Base-by-base conservation (phyloP, 306 rosid species). In the Senna tora region DNA sequence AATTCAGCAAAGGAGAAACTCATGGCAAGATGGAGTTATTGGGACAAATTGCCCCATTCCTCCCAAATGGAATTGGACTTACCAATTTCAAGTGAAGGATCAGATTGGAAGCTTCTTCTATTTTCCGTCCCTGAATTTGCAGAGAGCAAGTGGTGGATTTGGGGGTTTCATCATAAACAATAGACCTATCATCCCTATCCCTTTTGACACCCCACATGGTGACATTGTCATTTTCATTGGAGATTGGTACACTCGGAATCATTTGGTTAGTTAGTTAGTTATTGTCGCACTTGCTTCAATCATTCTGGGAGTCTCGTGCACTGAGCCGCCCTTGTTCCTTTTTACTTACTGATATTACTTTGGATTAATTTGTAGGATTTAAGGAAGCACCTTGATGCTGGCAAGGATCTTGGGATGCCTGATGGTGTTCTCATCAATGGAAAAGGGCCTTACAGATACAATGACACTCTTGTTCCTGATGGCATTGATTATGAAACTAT, bases 41-140 rank as follows among this genome's bases (percentile, higher is more conserved):
- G 98, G 98, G 67, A 90, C 98, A 22, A 93, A 91, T 50, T 93
- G 98, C 45, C 98, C 98, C 3, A 91, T 93, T 83, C 98, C 96
- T 21, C 80, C 98, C n/a, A 91, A 86, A 81, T 93, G 98, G 98
- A 93, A 93, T 79, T 93, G 98, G 98, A 93, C 98, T 45, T 93
- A 88, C 75, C 83, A 89, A 54, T 93, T 93, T 80, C 98, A 93
- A 78, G 97, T 93, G 4, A 93, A 93, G 84, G 98, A 93, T 81
- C 98, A 93, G 75, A 80, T 93, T 75, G 98, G 98, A 71, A 93
- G 98, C 78, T 93, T 87, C 78, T 90, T 90, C 83, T 93, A 93
- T 88, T 90, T 93, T 65, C 98, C 98, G 11, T 89, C 98, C 7
- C 89, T 93, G 49, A 76, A 86, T 83, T 42, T 93, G 21, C 98